Evolutionary conservation across 23 red algal species (phyloP), one percentile per base, ranked within the genome.

Genomic region (Rhodosorus marinus): DNA sequence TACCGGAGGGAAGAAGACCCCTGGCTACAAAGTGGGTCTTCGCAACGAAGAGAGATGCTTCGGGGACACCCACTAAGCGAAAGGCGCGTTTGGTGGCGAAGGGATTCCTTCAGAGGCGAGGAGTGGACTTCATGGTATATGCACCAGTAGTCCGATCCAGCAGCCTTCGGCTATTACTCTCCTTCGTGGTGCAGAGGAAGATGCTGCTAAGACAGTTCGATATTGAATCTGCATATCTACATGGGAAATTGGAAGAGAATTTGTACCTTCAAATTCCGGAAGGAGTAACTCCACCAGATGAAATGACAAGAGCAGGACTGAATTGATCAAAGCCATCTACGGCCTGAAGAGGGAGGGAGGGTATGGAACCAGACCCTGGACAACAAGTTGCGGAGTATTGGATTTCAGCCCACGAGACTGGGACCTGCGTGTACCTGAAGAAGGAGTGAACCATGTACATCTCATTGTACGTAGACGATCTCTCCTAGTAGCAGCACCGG

Each of bases 141-240:
- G 64, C 64, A 21, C 19, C 64, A 1, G 64, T 60, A 1, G 35
- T 54, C 20, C 8, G 17, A 0, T 42, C 50, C 2, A 27, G 51
- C 28, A 33, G 51, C 19, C 34, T 49, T 4, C 51, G 64, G 0
- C 5, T 49, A 23, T 52, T 69, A 1, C 6, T 69, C 5, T 26
- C 64, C 1, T 15, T 25, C 20, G 51, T 31, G 31, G 54, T 36
- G 15, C 28, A 33, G 0, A 3, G 19, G 5, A 25, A 26, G 28
- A 36, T 27, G 49, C 6, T 43, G 6, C 26, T 24, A 0, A 8
- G 45, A 7, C 64, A 69, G 24, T 26, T 69, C 8, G 64, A 69
- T 35, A 1, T 62, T 29, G 42, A 69, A 33, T 31, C 48, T 8
- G 64, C 64, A 26, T 69, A 58, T 36, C 41, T 69, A 23, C 56